Evolutionary conservation across 768 basidiomycete species (phyloP), one percentile per base, ranked within the genome.

Genomic region (Asterophora lycoperdoides): DNA sequence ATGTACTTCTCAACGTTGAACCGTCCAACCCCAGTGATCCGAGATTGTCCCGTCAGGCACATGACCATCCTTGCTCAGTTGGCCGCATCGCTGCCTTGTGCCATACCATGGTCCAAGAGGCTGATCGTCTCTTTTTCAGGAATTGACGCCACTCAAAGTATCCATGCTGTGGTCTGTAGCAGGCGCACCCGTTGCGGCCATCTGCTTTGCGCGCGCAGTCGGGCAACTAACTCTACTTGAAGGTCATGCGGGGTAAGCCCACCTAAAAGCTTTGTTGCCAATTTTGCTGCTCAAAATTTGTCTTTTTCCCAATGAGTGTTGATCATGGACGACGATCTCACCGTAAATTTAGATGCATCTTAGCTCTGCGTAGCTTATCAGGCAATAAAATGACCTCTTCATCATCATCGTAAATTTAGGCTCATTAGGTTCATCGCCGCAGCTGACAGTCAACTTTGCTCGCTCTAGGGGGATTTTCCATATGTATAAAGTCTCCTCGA

Each of bases 381-480:
- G 26, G n/a, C n/a, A n/a, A n/a, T n/a, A n/a, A n/a, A n/a, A n/a
- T n/a, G n/a, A n/a, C n/a, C n/a, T n/a, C n/a, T n/a, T 18, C 5
- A 17, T 46, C 32, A 26, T 9, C 15, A 18, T 8, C 40, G 15
- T 63, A 32, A 61, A n/a, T n/a, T n/a, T n/a, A n/a, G n/a, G n/a
- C n/a, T n/a, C n/a, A n/a, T n/a, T n/a, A n/a, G n/a, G n/a, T n/a
- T n/a, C n/a, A n/a, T n/a, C n/a, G n/a, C n/a, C n/a, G n/a, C n/a
- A n/a, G n/a, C n/a, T n/a, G n/a, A n/a, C n/a, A n/a, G n/a, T n/a
- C n/a, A n/a, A n/a, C n/a, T n/a, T n/a, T n/a, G n/a, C n/a, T n/a
- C n/a, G n/a, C n/a, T n/a, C n/a, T n/a, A n/a, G n/a, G n/a, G n/a
- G n/a, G n/a, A n/a, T n/a, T 65, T 41, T 53, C 54, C n/a, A n/a